Evolutionary conservation across 768 basidiomycete species (phyloP), one percentile per base, ranked within the genome.

Genomic region (Suillus lakei): DNA sequence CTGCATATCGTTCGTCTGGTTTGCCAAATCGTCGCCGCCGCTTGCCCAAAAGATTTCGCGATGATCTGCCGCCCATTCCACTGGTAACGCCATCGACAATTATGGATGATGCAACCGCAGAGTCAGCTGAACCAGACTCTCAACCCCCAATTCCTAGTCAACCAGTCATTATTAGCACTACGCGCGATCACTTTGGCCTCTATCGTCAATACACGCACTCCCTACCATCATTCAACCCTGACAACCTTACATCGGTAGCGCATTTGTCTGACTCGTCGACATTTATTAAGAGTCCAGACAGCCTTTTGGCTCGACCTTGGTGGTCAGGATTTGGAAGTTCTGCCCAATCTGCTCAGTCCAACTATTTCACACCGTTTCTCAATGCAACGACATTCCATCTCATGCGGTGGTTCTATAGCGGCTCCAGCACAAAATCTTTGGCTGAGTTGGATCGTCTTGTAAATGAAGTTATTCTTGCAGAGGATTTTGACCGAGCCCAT

Each of bases 391-490:
- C 64, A 3, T 74, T 69, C 56, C 69, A 69, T 0, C 73, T 80
- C 38, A 74, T 77, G 73, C n/a, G 56, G 4, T 80, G 79, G 79
- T 62, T 68, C 2, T 77, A 75, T 56, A 67, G 66, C 21, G 74
- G 75, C 0, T 77, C 72, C 2, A 69, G 50, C 18, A 34, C 23
- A 1, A 80, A 79, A 61, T 77, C 79, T 4, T 51, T 65, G 8
- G 43, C 21, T 1, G 77, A 78, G 46, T 53, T 76, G 0, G 58
- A 79, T n/a, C 65, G 67, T 5, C 70, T 80, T 10, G 60, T 71
- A 16, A 48, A 64, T 3, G 41, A 71, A 7, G 70, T 71, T 23
- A 43, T 71, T 23, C 32, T 66, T 2, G 50, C 65, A n/a, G 54
- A 60, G 1, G 71, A 72, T 18, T 72, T 72, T 28, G 54, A 65